A percentile compares a stretch with the other conserved stretches of the same genome.
Conservation (phyloP, 176 grass and related monocot species). For the Cymbopogon citratus region DNA sequence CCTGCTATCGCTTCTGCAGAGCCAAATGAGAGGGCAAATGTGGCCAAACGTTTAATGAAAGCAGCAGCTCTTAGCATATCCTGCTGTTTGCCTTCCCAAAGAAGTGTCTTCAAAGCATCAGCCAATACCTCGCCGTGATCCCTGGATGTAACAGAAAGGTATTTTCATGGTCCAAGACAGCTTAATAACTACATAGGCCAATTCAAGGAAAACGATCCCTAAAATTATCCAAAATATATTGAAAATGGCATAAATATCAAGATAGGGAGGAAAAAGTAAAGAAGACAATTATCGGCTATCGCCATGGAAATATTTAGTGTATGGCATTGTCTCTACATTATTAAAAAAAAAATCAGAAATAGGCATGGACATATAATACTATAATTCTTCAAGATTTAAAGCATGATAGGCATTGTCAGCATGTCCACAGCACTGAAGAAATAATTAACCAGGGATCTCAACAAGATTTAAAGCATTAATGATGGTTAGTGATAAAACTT, state of each 20-base stretch:
- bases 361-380: neutral
- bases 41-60: conserved; percentile 90
- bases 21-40: conserved; percentile 83
- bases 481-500: neutral
- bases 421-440: neutral
- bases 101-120: conserved; percentile 84
- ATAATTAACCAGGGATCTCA: neutral
- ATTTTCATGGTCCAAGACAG: neutral
- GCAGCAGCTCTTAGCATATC: conserved; percentile 86
- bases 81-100: conserved; percentile 90
- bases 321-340: neutral
- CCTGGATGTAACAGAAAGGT: conserved; percentile 36
- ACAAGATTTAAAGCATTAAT: neutral
- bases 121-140: conserved; percentile 78
- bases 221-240: neutral
- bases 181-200: neutral
- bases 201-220: neutral
- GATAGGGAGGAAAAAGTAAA: neutral
- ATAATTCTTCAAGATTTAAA: neutral
- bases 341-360: neutral
- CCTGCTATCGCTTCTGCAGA: conserved; percentile 84
- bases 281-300: neutral
- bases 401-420: neutral
- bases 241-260: neutral
- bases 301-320: neutral